These are phyloP conservation scores for Rhizopogon vesiculosus DNA, from an alignment of 768 basidiomycete genomes.

Conservation along the genomic window DNA sequence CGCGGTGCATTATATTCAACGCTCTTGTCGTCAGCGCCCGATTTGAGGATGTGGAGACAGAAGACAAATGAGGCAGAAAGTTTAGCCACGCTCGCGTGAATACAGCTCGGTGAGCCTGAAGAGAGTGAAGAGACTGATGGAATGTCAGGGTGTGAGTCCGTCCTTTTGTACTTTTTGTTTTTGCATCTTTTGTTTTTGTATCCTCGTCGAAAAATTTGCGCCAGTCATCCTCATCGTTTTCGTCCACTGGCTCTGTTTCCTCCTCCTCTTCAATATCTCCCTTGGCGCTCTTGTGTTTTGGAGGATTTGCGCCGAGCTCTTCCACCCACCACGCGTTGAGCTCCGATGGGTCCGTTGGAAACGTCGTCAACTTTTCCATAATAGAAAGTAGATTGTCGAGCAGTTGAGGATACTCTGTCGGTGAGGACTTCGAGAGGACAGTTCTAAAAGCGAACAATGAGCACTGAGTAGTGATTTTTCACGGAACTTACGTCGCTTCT, in stretches of 20 bases:
- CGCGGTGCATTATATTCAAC: slow-evolving; percentile 76
- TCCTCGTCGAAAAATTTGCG: slow-evolving; percentile 79
- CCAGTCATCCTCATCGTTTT: slow-evolving; percentile 61
- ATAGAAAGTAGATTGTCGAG: slow-evolving; percentile 54
- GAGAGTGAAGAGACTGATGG: slow-evolving; percentile 73
- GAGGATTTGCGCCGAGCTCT: slow-evolving; percentile 56
- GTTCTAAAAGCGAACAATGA: slow-evolving; percentile 6
- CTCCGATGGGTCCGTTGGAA: slow-evolving; percentile 67
- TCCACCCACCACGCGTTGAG: slow-evolving; percentile 78
- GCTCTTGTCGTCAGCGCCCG: slow-evolving; percentile 47
- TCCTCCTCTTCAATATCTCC: slow-evolving; percentile 32
- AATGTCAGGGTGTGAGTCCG: slow-evolving; percentile 64
- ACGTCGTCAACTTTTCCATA: slow-evolving; percentile 63
- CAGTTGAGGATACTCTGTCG: slow-evolving; percentile 33
- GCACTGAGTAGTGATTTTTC: background rate
- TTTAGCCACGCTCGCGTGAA: slow-evolving; percentile 81
- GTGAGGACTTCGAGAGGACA: slow-evolving; percentile 20
- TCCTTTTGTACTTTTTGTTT: slow-evolving; percentile 31
- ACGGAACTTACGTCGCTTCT: slow-evolving; percentile 56
- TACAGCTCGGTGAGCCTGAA: slow-evolving; percentile 72
- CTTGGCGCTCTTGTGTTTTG: slow-evolving; percentile 42
- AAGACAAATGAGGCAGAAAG: slow-evolving; percentile 57
- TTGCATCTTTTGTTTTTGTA: slow-evolving; percentile 29
- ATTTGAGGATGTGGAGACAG: slow-evolving; percentile 23
- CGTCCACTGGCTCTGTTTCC: slow-evolving; percentile 29